A percentile compares a stretch with the other conserved stretches of the same genome.
Evolutionary conservation across 768 basidiomycete species (phyloP).

Genomic region (Tylopilus sp.): DNA sequence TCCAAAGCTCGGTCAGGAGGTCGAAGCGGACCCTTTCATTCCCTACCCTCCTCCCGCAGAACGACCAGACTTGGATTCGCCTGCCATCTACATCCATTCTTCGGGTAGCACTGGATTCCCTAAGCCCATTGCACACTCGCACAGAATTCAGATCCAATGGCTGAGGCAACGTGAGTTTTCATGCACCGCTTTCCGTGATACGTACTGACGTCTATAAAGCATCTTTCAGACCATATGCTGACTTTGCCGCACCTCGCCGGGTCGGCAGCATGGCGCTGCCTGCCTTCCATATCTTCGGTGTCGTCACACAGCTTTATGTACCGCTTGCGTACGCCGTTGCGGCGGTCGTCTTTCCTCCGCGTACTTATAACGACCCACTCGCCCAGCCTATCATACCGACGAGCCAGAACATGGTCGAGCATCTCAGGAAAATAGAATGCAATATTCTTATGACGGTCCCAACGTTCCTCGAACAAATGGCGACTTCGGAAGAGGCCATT

Average conservation of each 20-base stretch:
- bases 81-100: conserved; percentile 46
- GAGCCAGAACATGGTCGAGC: conserved; percentile 38
- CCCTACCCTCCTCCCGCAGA: conserved; percentile 12
- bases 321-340: conserved; percentile 19
- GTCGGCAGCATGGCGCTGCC: conserved; percentile 25
- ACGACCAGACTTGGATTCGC: conserved; percentile 30
- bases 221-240: background rate
- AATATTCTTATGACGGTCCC: conserved; percentile 37
- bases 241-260: conserved; percentile 16
- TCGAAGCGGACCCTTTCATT: conserved; percentile 12
- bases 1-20: conserved; percentile 39
- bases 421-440: conserved; percentile 27
- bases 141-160: conserved; percentile 35
- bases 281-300: conserved; percentile 25
- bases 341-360: conserved; percentile 28
- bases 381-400: conserved; percentile 37
- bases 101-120: conserved; percentile 52
- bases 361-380: conserved; percentile 13
- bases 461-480: conserved; percentile 38
- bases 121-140: conserved; percentile 40
- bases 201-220: conserved; percentile 1
- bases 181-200: background rate
- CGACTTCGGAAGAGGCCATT: conserved; percentile 20
- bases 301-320: conserved; percentile 11
- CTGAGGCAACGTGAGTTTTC: conserved; percentile 9